These are phyloP conservation scores for Phoenix roebelenii DNA, from an alignment of 176 grass and related monocot genomes.

Conservation along the genomic window DNA sequence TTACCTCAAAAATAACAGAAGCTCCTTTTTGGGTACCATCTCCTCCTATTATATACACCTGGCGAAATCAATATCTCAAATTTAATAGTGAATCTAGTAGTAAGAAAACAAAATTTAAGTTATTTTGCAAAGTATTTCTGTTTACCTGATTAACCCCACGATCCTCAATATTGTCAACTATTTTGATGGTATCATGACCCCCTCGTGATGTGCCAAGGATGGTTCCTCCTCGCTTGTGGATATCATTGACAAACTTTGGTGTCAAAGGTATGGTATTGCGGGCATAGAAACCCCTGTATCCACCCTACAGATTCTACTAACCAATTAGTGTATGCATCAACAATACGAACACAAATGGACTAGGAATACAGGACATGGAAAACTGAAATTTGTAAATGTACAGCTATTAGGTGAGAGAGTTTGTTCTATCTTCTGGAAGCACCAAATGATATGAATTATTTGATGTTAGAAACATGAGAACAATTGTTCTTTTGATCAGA, in stretches of 20 bases:
- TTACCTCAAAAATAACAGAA: constrained; percentile 83
- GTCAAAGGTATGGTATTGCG: constrained; percentile 78
- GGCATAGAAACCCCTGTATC: constrained; percentile 97
- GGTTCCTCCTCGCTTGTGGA: constrained; percentile 89
- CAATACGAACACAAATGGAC: not conserved
- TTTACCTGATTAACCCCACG: constrained; percentile 95
- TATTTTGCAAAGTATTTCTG: too few relatives aligned
- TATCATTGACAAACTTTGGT: constrained; percentile 89
- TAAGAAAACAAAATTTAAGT: too few relatives aligned
- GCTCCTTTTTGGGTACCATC: constrained; percentile 97
- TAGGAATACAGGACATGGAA: too few relatives aligned
- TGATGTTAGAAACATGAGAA: too few relatives aligned
- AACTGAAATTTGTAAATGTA: not conserved
- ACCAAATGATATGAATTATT: too few relatives aligned
- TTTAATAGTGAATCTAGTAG: too few relatives aligned
- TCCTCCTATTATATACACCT: constrained; percentile 96
- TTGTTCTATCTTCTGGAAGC: too few relatives aligned
- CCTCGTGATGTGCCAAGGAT: constrained; percentile 89
- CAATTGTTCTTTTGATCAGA: too few relatives aligned
- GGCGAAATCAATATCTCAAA: not conserved
- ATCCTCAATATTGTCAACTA: constrained; percentile 95
- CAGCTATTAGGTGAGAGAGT: not conserved
- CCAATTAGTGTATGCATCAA: not conserved
- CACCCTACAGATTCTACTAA: constrained; percentile 42
- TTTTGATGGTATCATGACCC: constrained; percentile 88